phyloP scores from a whole-genome alignment of 2,329 filamentous ascomycete genomes.

The Pseudogymnoascus sp. region DNA sequence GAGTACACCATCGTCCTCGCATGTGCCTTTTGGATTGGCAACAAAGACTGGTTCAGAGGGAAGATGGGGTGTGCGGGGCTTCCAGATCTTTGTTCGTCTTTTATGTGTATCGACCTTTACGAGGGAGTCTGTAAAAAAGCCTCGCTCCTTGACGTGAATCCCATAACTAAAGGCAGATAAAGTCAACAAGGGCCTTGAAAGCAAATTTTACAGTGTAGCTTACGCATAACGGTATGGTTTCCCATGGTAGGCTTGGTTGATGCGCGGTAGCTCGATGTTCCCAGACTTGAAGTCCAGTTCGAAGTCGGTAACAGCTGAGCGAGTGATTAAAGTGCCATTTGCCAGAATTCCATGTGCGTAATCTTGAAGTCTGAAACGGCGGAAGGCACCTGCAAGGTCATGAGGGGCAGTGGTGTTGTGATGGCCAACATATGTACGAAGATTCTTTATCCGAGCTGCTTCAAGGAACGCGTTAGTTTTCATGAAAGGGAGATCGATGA shows the following conservation, averaged over 20 bases:
- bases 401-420: not conserved
- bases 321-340: not conserved
- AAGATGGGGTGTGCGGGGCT: slow-evolving; percentile 46
- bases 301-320: not conserved
- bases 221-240: slow-evolving; percentile 44
- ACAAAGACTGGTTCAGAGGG: slow-evolving; percentile 63
- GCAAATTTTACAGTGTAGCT: not conserved
- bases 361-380: not conserved
- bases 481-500: not conserved
- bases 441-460: not conserved
- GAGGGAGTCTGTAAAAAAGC: slow-evolving; percentile 51
- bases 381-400: not conserved
- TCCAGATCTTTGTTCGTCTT: slow-evolving; percentile 46
- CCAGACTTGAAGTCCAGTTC: slow-evolving; percentile 31
- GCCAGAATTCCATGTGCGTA: not conserved
- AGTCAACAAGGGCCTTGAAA: not conserved
- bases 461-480: not conserved
- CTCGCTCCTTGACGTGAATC: slow-evolving; percentile 46
- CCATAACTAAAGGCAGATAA: slow-evolving; percentile 20
- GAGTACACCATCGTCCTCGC: slow-evolving; percentile 56
- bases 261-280: slow-evolving; percentile 53
- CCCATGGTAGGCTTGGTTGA: slow-evolving; percentile 48
- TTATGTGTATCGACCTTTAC: slow-evolving; percentile 55
- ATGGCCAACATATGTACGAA: not conserved
- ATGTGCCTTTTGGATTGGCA: slow-evolving; percentile 36